Conservation (phyloP, 2,329 filamentous ascomycete species). For the Parasarocladium wereldwijsianum region DNA sequence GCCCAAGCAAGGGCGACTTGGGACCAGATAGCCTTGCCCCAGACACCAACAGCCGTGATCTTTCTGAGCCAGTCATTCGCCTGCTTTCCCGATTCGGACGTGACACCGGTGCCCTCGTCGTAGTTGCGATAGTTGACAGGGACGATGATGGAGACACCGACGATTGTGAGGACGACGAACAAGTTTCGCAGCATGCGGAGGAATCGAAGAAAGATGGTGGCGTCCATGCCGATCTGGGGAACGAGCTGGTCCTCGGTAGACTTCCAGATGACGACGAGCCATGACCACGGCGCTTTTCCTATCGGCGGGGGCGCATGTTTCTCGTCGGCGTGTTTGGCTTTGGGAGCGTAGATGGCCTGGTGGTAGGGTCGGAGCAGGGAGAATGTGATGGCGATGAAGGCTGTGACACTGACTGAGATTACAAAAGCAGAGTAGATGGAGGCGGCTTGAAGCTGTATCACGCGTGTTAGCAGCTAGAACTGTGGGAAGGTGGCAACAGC, state of each 20-base stretch:
- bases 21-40: conserved; percentile 38
- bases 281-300: conserved; percentile 76
- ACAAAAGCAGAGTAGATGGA: conserved; percentile 68
- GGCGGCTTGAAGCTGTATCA: conserved; percentile 13
- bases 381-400: conserved; percentile 64
- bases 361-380: conserved; percentile 85
- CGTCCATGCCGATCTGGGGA: conserved; percentile 79
- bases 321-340: conserved; percentile 81
- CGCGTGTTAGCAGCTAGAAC: neutral
- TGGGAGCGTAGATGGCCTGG: conserved; percentile 83
- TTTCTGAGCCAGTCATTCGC: conserved; percentile 31
- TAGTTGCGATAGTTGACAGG: conserved; percentile 55
- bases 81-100: neutral
- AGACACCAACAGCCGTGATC: conserved; percentile 45
- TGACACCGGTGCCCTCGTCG: conserved; percentile 9
- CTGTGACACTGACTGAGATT: conserved; percentile 63
- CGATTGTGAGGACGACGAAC: conserved; percentile 55
- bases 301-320: conserved; percentile 79
- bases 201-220: conserved; percentile 78
- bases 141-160: conserved; percentile 66
- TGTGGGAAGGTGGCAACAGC: neutral
- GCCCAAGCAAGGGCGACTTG: conserved; percentile 44
- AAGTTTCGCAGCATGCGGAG: conserved; percentile 86
- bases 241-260: conserved; percentile 67
- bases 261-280: conserved; percentile 64